Evolutionary conservation across 1,284 basidiomycete genomes (phyloP).

Genomic region (Moesziomyces globuligerus): DNA sequence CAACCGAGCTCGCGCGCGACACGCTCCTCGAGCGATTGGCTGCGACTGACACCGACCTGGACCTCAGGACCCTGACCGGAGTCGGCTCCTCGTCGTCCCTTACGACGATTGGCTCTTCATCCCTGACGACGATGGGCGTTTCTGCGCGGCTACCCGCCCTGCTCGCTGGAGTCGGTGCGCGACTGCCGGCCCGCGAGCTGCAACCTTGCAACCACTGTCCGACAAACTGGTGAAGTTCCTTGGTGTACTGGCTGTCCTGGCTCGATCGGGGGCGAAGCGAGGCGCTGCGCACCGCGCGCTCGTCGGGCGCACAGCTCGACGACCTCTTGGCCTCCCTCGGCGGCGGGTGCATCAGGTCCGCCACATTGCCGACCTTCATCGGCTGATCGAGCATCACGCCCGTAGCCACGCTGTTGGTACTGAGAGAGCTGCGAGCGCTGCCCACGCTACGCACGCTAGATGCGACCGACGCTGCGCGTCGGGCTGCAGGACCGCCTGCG

Average conservation of each 20-base stretch:
- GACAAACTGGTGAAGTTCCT: no score
- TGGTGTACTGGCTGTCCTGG: not conserved
- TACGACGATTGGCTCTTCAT: no score
- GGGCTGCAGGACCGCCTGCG: not conserved
- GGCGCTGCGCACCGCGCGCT: no score
- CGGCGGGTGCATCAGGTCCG: slow-evolving; percentile 4
- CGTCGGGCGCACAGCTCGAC: not conserved
- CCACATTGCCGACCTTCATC: slow-evolving; percentile 10
- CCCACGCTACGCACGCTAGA: not conserved
- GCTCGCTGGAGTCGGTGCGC: slow-evolving; percentile 1
- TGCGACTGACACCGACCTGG: no score
- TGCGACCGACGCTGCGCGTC: not conserved
- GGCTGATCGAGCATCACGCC: no score
- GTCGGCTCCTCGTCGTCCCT: slow-evolving; percentile 1
- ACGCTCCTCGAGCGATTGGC: not conserved
- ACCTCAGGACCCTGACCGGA: not conserved
- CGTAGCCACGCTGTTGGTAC: no score
- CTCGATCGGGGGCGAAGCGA: not conserved
- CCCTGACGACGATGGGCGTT: slow-evolving; percentile 8
- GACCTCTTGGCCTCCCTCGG: not conserved
- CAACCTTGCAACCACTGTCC: no score
- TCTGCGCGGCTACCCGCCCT: not conserved
- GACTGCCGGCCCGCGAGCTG: slow-evolving; percentile 1
- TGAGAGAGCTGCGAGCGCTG: no score
- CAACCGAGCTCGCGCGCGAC: not conserved